phyloP scores from a whole-genome alignment of 2,329 filamentous ascomycete genomes.

The Exophiala sp. region DNA sequence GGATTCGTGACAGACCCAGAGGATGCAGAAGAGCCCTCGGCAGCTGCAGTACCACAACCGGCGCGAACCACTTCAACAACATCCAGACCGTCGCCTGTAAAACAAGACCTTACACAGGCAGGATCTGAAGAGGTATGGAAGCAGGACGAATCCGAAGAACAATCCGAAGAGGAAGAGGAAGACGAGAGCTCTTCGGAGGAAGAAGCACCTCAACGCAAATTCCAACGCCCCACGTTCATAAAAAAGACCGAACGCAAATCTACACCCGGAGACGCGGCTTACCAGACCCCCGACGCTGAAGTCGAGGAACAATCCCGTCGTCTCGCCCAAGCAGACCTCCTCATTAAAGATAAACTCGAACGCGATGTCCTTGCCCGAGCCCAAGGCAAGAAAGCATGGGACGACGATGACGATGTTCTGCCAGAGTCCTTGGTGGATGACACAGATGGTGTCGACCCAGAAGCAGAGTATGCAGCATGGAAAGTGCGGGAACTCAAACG shows the following conservation, averaged over 20 bases:
- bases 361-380: conserved; percentile 73
- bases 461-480: conserved; percentile 88
- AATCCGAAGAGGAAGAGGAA: conserved; percentile 39
- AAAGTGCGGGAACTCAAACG: conserved; percentile 86
- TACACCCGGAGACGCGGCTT: conserved; percentile 12
- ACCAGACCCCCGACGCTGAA: conserved; percentile 32
- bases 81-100: conserved; percentile 10
- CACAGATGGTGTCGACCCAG: conserved; percentile 79
- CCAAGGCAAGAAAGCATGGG: conserved; percentile 80
- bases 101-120: neutral
- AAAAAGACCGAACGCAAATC: conserved; percentile 58
- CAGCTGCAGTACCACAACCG: conserved; percentile 29
- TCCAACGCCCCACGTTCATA: conserved; percentile 65
- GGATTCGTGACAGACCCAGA: conserved; percentile 60
- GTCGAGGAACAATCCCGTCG: conserved; percentile 55
- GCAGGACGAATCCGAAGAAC: conserved; percentile 23
- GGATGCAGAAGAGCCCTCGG: conserved; percentile 30
- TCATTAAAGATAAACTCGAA: conserved; percentile 85
- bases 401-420: conserved; percentile 67
- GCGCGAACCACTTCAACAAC: conserved; percentile 18
- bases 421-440: conserved; percentile 78
- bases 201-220: conserved; percentile 53
- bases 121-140: conserved; percentile 27
- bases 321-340: conserved; percentile 68
- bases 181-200: conserved; percentile 59